A percentile compares a stretch with the other conserved stretches of the same genome.
Conservation (phyloP, 768 basidiomycete species). For the Mycena alexandri region DNA sequence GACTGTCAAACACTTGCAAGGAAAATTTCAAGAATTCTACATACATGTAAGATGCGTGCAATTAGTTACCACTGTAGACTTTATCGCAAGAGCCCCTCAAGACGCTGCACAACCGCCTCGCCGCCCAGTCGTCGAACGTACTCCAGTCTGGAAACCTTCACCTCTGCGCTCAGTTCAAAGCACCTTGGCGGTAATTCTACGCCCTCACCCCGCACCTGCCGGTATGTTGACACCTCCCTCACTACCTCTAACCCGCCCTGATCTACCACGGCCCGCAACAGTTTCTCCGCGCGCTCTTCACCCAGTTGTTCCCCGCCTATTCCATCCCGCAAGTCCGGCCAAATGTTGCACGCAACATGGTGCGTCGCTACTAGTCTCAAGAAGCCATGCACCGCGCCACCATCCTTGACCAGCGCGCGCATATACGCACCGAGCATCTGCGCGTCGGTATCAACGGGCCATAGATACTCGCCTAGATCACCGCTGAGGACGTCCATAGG, state of each 20-base stretch:
- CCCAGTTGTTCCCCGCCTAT: slow-evolving; percentile 49
- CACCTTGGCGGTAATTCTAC: slow-evolving; percentile 65
- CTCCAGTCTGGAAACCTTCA: slow-evolving; percentile 32
- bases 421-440: slow-evolving; percentile 76
- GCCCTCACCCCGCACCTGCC: slow-evolving; percentile 54
- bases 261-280: slow-evolving; percentile 65
- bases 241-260: slow-evolving; percentile 64
- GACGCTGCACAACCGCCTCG: slow-evolving; percentile 3
- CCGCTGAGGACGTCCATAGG: slow-evolving; percentile 65
- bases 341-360: slow-evolving; percentile 81
- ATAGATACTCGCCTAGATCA: slow-evolving; percentile 73
- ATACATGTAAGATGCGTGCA: not conserved
- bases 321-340: slow-evolving; percentile 67
- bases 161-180: slow-evolving; percentile 51
- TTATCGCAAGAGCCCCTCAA: slow-evolving; percentile 25
- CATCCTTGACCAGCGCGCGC: slow-evolving; percentile 61
- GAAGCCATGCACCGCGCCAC: slow-evolving; percentile 62
- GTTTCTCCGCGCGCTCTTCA: slow-evolving; percentile 55
- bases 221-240: slow-evolving; percentile 69
- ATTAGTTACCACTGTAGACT: slow-evolving; percentile 1
- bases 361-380: slow-evolving; percentile 78
- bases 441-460: slow-evolving; percentile 74
- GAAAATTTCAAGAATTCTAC: no score
- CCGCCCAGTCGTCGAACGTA: slow-evolving; percentile 28
- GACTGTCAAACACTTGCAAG: no score